Conservation (phyloP, 208 protist genomes). For the Blastocrithidia nonstop region DNA sequence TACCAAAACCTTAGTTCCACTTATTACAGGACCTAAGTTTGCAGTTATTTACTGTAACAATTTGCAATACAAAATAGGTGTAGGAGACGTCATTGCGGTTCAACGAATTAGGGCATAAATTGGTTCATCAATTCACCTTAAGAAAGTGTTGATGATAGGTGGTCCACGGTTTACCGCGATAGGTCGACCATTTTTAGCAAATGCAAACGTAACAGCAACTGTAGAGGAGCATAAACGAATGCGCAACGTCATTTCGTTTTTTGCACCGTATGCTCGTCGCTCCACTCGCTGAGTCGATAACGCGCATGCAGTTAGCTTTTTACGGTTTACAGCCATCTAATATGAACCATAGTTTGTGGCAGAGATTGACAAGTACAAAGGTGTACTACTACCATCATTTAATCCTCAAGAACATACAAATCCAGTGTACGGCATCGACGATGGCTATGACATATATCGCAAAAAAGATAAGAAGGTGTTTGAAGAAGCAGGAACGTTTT, state of each 20-base stretch:
- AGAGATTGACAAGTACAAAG: slow-evolving; percentile 80
- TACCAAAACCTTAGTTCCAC: too few species aligned
- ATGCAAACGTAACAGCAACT: slow-evolving; percentile 45
- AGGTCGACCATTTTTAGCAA: slow-evolving; percentile 62
- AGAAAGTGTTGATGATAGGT: slow-evolving; percentile 83
- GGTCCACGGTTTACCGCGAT: slow-evolving; percentile 75
- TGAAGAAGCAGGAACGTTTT: slow-evolving; percentile 39
- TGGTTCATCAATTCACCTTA: slow-evolving; percentile 61
- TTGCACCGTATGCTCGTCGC: slow-evolving; percentile 42
- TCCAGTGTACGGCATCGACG: slow-evolving; percentile 30
- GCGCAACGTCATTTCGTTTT: slow-evolving; percentile 76
- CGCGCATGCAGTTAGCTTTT: slow-evolving; percentile 63
- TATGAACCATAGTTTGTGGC: slow-evolving; percentile 53
- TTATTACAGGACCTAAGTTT: too few species aligned
- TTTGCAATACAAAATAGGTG: slow-evolving; percentile 78
- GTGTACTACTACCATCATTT: slow-evolving; percentile 25
- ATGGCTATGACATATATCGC: slow-evolving; percentile 50
- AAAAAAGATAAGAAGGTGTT: slow-evolving; percentile 46
- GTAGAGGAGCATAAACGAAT: slow-evolving; percentile 86
- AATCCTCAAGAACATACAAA: slow-evolving; percentile 28
- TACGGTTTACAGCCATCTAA: slow-evolving; percentile 60
- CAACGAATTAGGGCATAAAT: slow-evolving; percentile 64
- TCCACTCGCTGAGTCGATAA: slow-evolving; percentile 59
- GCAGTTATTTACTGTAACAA: slow-evolving; percentile 81
- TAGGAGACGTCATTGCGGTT: slow-evolving; percentile 73